These are phyloP conservation scores for Craspedostauros australis DNA, from an alignment of 108 stramenopile species.

Conservation along the genomic window DNA sequence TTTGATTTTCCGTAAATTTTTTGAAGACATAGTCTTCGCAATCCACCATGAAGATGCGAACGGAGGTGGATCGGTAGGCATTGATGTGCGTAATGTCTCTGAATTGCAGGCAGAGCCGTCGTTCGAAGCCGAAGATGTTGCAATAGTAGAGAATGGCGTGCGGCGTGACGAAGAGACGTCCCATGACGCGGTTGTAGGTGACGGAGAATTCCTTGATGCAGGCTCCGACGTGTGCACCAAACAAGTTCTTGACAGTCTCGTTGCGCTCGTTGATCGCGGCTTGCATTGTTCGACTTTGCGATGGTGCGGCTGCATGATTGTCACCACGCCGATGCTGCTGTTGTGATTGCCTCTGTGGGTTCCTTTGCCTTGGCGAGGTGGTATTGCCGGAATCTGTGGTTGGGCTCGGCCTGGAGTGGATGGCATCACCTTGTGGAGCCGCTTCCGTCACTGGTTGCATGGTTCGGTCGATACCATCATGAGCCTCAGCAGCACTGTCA, in stretches of 20 bases:
- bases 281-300: too few relatives aligned
- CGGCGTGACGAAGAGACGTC: conserved; percentile 54
- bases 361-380: too few relatives aligned
- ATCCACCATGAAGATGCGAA: conserved; percentile 32
- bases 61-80: conserved; percentile 44
- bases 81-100: conserved; percentile 29
- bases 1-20: conserved; percentile 32
- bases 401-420: too few relatives aligned
- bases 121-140: conserved; percentile 73
- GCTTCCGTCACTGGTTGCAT: too few relatives aligned
- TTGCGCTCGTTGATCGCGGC: conserved; percentile 9
- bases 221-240: conserved; percentile 36
- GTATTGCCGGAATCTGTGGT: too few relatives aligned
- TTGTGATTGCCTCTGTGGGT: too few relatives aligned
- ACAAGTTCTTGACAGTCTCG: conserved; percentile 41
- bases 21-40: conserved; percentile 53
- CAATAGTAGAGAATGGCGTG: conserved; percentile 54
- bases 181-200: conserved; percentile 50
- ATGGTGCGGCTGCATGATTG: too few relatives aligned
- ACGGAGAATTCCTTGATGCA: conserved; percentile 49
- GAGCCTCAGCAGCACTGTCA: too few relatives aligned
- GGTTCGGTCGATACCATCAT: too few relatives aligned
- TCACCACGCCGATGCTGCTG: too few relatives aligned
- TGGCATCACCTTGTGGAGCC: too few relatives aligned
- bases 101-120: conserved; percentile 38